Conservation (phyloP, 805 yeast genomes). For the Hemisphaericaspora nanyangensis region DNA sequence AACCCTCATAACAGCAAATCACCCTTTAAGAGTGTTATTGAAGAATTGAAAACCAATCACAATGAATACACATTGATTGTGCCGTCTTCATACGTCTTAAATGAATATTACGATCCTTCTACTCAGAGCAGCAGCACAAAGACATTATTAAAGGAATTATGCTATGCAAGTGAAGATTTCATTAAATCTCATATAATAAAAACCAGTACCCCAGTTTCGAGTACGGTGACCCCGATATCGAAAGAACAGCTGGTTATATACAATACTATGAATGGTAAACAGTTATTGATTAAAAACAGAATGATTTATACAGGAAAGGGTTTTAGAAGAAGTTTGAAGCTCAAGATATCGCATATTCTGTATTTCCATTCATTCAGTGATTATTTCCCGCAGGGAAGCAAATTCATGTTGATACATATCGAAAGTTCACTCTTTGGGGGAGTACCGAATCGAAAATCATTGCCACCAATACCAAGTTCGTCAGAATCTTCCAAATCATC, state of each 20-base stretch:
- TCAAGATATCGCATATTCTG: conserved; percentile 42
- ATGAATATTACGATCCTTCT: conserved; percentile 26
- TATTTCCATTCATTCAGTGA: conserved; percentile 54
- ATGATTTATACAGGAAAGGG: conserved; percentile 55
- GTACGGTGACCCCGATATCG: conserved; percentile 20
- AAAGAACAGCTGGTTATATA: conserved; percentile 42
- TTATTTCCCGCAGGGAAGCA: conserved; percentile 54
- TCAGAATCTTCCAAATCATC: neutral
- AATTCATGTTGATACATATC: conserved; percentile 54
- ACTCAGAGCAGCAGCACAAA: conserved; percentile 19
- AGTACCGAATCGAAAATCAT: neutral
- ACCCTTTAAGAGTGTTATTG: conserved; percentile 45
- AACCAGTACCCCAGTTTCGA: conserved; percentile 20
- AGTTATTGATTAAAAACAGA: conserved; percentile 53
- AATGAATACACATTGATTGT: conserved; percentile 57
- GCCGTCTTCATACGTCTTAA: conserved; percentile 53
- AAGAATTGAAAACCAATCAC: conserved; percentile 39
- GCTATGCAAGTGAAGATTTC: conserved; percentile 54
- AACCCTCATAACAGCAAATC: conserved; percentile 45
- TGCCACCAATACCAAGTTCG: neutral
- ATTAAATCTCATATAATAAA: conserved; percentile 58
- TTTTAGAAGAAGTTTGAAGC: conserved; percentile 42
- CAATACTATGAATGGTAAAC: conserved; percentile 53
- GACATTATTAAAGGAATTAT: conserved; percentile 44
- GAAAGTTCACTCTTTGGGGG: conserved; percentile 54